Percentiles rank a stretch among this genome's conserved stretches.
Evolutionary conservation across 129 eudicot genomes (phyloP).

Genomic region (Lactuca sativa): DNA sequence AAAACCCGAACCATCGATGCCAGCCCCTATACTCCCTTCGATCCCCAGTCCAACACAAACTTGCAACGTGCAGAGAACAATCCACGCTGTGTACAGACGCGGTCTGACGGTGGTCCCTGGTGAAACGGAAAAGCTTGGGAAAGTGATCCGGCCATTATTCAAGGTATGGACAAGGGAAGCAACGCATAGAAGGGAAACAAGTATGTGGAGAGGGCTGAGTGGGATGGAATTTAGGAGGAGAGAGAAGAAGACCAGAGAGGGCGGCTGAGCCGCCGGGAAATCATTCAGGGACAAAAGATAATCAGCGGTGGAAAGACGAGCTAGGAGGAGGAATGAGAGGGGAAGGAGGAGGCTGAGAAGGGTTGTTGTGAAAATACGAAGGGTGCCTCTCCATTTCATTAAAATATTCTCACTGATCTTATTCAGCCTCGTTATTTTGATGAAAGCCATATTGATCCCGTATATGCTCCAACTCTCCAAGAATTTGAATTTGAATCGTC

Average conservation of each 20-base stretch:
- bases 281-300: constrained; percentile 47
- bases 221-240: constrained; percentile 53
- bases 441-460: constrained; percentile 16
- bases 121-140: constrained; percentile 10
- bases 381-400: constrained; percentile 30
- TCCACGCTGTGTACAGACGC: constrained; percentile 61
- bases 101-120: constrained; percentile 30
- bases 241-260: constrained; percentile 33
- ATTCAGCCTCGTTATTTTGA: constrained; percentile 1
- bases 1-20: constrained; percentile 57
- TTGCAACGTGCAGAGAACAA: constrained; percentile 64
- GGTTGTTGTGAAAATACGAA: constrained; percentile 55
- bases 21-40: constrained; percentile 78
- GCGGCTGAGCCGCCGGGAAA: constrained; percentile 12
- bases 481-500: constrained; percentile 7
- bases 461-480: constrained; percentile 7
- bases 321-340: constrained; percentile 76
- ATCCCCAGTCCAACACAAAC: constrained; percentile 72
- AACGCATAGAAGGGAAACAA: constrained; percentile 48
- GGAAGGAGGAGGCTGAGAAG: constrained; percentile 94
- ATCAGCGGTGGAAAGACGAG: constrained; percentile 69
- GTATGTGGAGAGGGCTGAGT: constrained; percentile 49
- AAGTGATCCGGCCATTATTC: constrained; percentile 24
- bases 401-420: constrained; percentile 10
- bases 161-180: constrained; percentile 49